Base-by-base conservation (phyloP, 2,329 filamentous ascomycete genomes). In the Sporothrix euskadiensis region DNA sequence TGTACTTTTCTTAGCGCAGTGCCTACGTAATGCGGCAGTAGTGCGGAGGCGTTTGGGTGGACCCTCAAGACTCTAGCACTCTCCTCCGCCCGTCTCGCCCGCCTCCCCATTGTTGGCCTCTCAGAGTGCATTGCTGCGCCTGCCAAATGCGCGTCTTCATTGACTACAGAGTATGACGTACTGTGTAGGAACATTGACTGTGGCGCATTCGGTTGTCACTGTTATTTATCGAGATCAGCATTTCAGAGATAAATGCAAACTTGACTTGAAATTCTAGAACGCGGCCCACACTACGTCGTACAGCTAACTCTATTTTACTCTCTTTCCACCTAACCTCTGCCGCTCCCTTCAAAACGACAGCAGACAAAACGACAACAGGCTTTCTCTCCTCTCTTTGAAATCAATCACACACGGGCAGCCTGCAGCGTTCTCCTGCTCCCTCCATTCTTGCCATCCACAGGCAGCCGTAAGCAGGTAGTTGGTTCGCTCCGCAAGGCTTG, bases 1-100 rank as follows among this genome's bases (percentile, higher is more conserved):
- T 47, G 39, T 44, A 47, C 10, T 10, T 39, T 39, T n/a, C 32
- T 41, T 66, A 19, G 61, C 41, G 39, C 39, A 22, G 14, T 44
- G n/a, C 39, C 61, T 66, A 66, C 61, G 39, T 66, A 66, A 66
- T 66, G 61, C n/a, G n/a, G 39, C 61, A 66, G 39, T 66, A 65
- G 61, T 22, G 61, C 16, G 32, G 32, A 10, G 26, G 56, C 30
- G 56, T 56, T 56, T 35, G 30, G 30, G 30, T 59, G 30, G 52
- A 56, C 26, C 26, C 26, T 26, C 26, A 4, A 49, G 14, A 3
- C 14, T 49, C 44, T 44, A 35, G 8, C 35, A 35, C 35, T 35
- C 35, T 14, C 44, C 44, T 19, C 44, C 44, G 6, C 6, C 19
- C 44, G 14, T 49, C 2, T 49, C 19, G 44, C 44, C 44, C 44